These are phyloP conservation scores for Vitis labrusca DNA, from an alignment of 164 flowering plant species.

Conservation along the genomic window DNA sequence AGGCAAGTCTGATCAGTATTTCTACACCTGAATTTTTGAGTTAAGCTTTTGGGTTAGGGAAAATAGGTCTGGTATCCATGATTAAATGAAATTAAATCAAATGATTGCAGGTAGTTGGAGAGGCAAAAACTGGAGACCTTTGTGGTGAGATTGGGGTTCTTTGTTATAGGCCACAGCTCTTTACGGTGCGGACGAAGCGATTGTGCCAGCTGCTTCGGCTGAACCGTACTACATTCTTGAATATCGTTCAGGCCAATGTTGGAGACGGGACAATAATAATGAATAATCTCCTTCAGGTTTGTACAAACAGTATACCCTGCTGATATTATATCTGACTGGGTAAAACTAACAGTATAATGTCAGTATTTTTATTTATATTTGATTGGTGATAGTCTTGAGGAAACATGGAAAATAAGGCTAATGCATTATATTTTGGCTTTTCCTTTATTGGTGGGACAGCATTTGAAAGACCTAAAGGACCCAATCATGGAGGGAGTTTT, in stretches of 20 bases:
- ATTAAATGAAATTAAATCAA: background rate
- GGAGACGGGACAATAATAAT: conserved; percentile 94
- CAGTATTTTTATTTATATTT: background rate
- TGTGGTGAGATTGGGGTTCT: conserved; percentile 97
- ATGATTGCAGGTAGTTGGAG: conserved; percentile 62
- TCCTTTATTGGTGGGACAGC: conserved; percentile 42
- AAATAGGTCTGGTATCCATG: background rate
- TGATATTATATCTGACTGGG: background rate
- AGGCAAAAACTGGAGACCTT: conserved; percentile 68
- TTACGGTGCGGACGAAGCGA: conserved; percentile 84
- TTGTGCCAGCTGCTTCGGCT: conserved; percentile 79
- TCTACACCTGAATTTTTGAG: background rate
- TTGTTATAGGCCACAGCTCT: conserved; percentile 90
- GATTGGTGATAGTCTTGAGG: no score
- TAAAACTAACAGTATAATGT: background rate
- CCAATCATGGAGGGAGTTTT: conserved; percentile 80
- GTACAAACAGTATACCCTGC: background rate
- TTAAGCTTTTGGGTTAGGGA: background rate
- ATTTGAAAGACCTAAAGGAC: conserved; percentile 66
- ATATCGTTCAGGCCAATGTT: conserved; percentile 84
- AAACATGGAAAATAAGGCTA: background rate
- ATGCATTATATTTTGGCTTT: background rate
- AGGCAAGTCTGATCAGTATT: conserved; percentile 36
- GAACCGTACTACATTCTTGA: conserved; percentile 80
- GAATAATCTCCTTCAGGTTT: conserved; percentile 94